Conservation (phyloP, 2,329 filamentous ascomycete genomes). For the Ophiostoma ips region DNA sequence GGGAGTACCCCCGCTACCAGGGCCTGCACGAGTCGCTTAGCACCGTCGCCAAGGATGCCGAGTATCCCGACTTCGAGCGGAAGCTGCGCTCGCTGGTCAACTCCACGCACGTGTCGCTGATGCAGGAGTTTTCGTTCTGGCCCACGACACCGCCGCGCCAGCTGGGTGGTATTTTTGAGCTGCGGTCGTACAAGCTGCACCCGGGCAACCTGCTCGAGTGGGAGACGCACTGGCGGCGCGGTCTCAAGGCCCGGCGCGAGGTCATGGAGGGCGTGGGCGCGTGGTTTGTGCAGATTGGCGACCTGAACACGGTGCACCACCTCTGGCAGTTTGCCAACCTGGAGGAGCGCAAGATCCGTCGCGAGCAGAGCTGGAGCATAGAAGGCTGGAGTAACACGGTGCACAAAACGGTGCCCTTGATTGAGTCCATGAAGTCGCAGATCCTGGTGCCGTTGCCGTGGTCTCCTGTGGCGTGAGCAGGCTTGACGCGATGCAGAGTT, state of each 20-base stretch:
- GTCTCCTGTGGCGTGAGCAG: conserved; percentile 70
- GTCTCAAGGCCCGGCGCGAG: conserved; percentile 77
- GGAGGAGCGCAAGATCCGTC: conserved; percentile 77
- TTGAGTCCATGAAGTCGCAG: conserved; percentile 90
- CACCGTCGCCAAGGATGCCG: conserved; percentile 68
- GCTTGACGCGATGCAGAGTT: not conserved
- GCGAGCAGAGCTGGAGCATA: conserved; percentile 90
- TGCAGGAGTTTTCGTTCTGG: conserved; percentile 99
- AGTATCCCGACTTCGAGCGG: conserved; percentile 68
- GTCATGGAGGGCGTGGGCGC: conserved; percentile 98
- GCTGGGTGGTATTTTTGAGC: conserved; percentile 85
- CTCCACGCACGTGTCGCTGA: conserved; percentile 75
- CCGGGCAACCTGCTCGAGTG: conserved; percentile 93
- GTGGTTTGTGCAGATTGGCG: conserved; percentile 97
- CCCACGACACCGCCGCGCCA: conserved; percentile 82
- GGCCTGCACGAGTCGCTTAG: conserved; percentile 90
- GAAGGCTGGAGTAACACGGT: conserved; percentile 96
- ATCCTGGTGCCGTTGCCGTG: conserved; percentile 92
- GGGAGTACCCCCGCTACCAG: conserved; percentile 96
- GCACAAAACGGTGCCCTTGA: conserved; percentile 94
- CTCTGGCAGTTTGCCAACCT: conserved; percentile 97
- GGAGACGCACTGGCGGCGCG: conserved; percentile 96
- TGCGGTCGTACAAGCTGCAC: conserved; percentile 91
- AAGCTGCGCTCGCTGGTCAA: conserved; percentile 73
- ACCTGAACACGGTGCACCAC: conserved; percentile 94